Evolutionary conservation across 2,329 filamentous ascomycete genomes (phyloP).

Genomic region (Volutella citrinella): DNA sequence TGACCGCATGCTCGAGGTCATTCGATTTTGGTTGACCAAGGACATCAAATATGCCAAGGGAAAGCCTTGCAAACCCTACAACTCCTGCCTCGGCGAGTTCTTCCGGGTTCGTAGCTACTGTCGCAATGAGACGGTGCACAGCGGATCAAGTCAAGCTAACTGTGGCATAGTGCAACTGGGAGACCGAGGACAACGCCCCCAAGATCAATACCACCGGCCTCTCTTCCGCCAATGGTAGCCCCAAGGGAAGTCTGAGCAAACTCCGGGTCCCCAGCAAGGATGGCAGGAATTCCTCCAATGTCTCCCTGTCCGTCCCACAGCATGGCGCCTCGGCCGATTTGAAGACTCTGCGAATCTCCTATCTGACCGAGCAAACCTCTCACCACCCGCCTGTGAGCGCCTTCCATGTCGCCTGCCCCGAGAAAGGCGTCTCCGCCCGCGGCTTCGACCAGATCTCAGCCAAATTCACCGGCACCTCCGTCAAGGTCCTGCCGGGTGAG

Average conservation of each 20-base stretch:
- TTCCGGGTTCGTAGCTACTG: slow-evolving; percentile 81
- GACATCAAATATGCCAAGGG: slow-evolving; percentile 99
- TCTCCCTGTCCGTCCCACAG: slow-evolving; percentile 51
- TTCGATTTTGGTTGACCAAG: slow-evolving; percentile 99
- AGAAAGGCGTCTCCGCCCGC: slow-evolving; percentile 80
- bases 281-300: slow-evolving; percentile 45
- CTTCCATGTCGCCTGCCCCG: slow-evolving; percentile 89
- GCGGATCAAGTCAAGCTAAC: too few species aligned
- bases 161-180: slow-evolving; percentile 78
- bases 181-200: slow-evolving; percentile 76
- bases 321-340: slow-evolving; percentile 40
- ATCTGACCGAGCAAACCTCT: slow-evolving; percentile 95
- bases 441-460: slow-evolving; percentile 96
- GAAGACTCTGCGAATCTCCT: slow-evolving; percentile 75
- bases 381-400: slow-evolving; percentile 97
- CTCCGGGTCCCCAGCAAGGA: slow-evolving; percentile 43
- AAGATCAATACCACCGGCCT: slow-evolving; percentile 54
- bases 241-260: slow-evolving; percentile 45
- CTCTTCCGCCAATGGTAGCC: slow-evolving; percentile 25
- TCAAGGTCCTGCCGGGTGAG: slow-evolving; percentile 86
- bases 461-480: slow-evolving; percentile 94
- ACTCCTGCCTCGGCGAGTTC: slow-evolving; percentile 94
- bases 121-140: too few species aligned
- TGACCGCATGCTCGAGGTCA: slow-evolving; percentile 89
- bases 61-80: slow-evolving; percentile 98